A percentile compares a stretch with the other conserved stretches of the same genome.
Evolutionary conservation across 1,284 basidiomycete species (phyloP).

Genomic region (Mycosarcoma maydis): DNA sequence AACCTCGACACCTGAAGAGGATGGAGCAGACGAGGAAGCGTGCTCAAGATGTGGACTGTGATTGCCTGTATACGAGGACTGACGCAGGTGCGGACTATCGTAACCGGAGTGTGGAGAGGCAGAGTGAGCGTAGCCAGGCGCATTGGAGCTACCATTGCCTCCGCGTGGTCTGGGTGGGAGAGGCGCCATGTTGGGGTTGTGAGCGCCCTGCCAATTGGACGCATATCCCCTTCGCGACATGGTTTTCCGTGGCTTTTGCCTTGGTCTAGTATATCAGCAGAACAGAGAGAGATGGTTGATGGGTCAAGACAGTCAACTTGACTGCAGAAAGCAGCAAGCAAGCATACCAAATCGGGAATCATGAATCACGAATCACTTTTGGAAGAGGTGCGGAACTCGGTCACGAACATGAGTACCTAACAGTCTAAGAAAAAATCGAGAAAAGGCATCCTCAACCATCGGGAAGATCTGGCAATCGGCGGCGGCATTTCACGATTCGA

Average conservation of each 20-base stretch:
- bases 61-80: conserved; percentile 6
- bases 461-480: no score
- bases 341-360: neutral
- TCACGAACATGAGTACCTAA: no score
- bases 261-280: neutral
- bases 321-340: neutral
- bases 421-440: no score
- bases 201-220: conserved; percentile 46
- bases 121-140: conserved; percentile 16
- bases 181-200: conserved; percentile 59
- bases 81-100: conserved; percentile 22
- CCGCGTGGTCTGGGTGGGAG: conserved; percentile 49
- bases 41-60: conserved; percentile 15
- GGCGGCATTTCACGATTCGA: no score
- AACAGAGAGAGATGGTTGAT: no score
- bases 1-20: conserved; percentile 53
- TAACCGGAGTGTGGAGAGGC: conserved; percentile 29
- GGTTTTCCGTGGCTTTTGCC: neutral
- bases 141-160: conserved; percentile 42
- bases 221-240: conserved; percentile 43
- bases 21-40: conserved; percentile 7
- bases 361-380: neutral
- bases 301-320: neutral
- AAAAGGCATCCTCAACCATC: no score
- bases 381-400: neutral